phyloP scores from a whole-genome alignment of 2,329 filamentous ascomycete species.

The Ascochyta fabae region DNA sequence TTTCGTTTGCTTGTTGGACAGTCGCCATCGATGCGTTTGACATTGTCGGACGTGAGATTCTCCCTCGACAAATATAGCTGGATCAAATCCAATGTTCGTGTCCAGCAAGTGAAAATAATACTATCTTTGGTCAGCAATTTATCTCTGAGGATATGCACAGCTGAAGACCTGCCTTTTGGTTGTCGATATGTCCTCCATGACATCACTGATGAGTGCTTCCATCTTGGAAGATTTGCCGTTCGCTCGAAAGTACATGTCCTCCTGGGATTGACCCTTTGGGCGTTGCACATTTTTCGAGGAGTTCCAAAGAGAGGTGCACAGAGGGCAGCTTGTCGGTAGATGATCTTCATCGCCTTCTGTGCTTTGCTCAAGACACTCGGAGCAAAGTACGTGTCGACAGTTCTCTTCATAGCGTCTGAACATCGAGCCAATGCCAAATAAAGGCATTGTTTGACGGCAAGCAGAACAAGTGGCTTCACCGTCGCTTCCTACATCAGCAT shows the following conservation, averaged over 20 bases:
- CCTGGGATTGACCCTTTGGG: slow-evolving; percentile 13
- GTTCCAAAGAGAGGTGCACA: slow-evolving; percentile 30
- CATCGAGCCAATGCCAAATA: slow-evolving; percentile 26
- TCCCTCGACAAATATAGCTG: slow-evolving; percentile 17
- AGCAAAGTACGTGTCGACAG: slow-evolving; percentile 45
- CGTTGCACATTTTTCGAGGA: not conserved
- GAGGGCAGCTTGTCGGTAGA: slow-evolving; percentile 23
- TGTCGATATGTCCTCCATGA: slow-evolving; percentile 31
- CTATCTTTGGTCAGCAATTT: slow-evolving; percentile 12
- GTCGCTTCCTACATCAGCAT: slow-evolving; percentile 28
- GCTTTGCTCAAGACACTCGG: slow-evolving; percentile 42
- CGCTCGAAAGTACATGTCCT: slow-evolving; percentile 39
- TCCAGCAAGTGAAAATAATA: slow-evolving; percentile 45
- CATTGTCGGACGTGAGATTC: slow-evolving; percentile 19
- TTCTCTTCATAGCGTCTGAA: slow-evolving; percentile 30
- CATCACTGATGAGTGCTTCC: slow-evolving; percentile 41
- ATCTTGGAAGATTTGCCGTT: slow-evolving; percentile 46
- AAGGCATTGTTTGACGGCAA: slow-evolving; percentile 38
- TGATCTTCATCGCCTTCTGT: slow-evolving; percentile 16
- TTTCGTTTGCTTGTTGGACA: slow-evolving; percentile 48
- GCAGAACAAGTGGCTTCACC: slow-evolving; percentile 41
- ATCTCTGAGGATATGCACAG: not conserved
- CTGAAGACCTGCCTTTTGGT: slow-evolving; percentile 36
- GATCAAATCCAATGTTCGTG: slow-evolving; percentile 36
- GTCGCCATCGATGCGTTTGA: slow-evolving; percentile 55